Percentiles rank a stretch among this genome's conserved stretches.
phyloP scores from a whole-genome alignment of 2,329 filamentous ascomycete species.

The Colletotrichum sp. region DNA sequence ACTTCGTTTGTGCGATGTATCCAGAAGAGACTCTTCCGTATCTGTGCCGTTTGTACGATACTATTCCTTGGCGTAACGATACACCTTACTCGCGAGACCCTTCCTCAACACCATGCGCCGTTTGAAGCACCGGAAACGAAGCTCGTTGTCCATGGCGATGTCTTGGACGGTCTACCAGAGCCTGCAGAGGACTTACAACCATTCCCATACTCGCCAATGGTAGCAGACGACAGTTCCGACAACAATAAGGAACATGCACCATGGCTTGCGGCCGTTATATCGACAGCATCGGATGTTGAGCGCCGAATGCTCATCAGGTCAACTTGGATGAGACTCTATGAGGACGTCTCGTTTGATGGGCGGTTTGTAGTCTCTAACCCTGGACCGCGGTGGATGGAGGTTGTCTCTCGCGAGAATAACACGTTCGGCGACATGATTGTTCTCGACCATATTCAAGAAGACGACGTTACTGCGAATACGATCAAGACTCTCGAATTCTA shows the following conservation, averaged over 20 bases:
- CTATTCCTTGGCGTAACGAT: not conserved
- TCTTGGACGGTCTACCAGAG: not conserved
- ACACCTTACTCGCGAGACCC: not conserved
- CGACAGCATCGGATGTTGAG: conserved; percentile 30
- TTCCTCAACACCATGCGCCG: conserved; percentile 8
- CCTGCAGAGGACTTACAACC: conserved; percentile 23
- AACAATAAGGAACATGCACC: conserved; percentile 1
- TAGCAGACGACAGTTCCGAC: not conserved
- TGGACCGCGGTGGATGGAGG: conserved; percentile 27
- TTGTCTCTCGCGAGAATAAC: conserved; percentile 32
- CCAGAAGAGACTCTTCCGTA: conserved; percentile 3
- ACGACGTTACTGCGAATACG: conserved; percentile 35
- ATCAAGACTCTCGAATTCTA: conserved; percentile 38
- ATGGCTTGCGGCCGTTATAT: conserved; percentile 35
- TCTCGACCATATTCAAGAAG: conserved; percentile 34
- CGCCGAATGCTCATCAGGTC: conserved; percentile 33
- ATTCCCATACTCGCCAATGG: conserved; percentile 29
- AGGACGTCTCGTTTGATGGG: conserved; percentile 31
- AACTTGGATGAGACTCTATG: conserved; percentile 35
- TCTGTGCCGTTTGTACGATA: not conserved
- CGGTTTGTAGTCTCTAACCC: conserved; percentile 38
- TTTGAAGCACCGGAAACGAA: conserved; percentile 11
- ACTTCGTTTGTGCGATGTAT: not conserved
- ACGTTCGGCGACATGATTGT: conserved; percentile 39
- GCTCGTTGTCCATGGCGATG: conserved; percentile 15